phyloP scores from a whole-genome alignment of 306 rosid genomes.

The Sicyos baderoa region DNA sequence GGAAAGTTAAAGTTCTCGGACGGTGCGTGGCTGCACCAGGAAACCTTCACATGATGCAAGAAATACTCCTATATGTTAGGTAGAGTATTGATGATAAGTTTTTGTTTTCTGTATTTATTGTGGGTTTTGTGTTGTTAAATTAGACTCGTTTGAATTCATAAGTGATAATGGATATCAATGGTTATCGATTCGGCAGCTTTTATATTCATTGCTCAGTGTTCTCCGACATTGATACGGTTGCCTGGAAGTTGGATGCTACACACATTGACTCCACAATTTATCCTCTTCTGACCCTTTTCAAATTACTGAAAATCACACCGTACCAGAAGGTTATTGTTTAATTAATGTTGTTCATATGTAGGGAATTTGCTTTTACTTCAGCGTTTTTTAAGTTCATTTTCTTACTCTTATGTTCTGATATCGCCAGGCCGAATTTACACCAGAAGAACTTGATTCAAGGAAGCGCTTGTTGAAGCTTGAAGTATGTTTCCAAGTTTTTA shows the following conservation, averaged over 20 bases:
- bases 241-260: conserved; percentile 57
- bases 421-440: conserved; percentile 70
- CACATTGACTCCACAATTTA: conserved; percentile 39
- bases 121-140: not conserved
- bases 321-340: conserved; percentile 37
- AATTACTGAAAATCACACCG: conserved; percentile 51
- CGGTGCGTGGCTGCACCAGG: conserved; percentile 58
- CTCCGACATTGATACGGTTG: conserved; percentile 34
- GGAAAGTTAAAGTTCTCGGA: conserved; percentile 48
- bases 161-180: conserved; percentile 1
- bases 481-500: conserved; percentile 30
- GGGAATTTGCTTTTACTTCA: not conserved
- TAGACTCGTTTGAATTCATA: not conserved
- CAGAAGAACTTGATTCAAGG: conserved; percentile 65
- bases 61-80: conserved; percentile 58
- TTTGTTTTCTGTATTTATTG: not conserved
- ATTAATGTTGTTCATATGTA: not conserved
- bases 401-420: conserved; percentile 5
- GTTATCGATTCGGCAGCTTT: conserved; percentile 38
- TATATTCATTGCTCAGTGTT: conserved; percentile 46
- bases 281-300: conserved; percentile 56
- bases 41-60: conserved; percentile 59
- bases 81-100: conserved; percentile 3
- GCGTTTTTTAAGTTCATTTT: not conserved
- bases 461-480: conserved; percentile 47